Percentiles rank a stretch among this genome's conserved stretches.
Evolutionary conservation across 352 stramenopile species (phyloP).

Genomic region (Phytopythium boreale): DNA sequence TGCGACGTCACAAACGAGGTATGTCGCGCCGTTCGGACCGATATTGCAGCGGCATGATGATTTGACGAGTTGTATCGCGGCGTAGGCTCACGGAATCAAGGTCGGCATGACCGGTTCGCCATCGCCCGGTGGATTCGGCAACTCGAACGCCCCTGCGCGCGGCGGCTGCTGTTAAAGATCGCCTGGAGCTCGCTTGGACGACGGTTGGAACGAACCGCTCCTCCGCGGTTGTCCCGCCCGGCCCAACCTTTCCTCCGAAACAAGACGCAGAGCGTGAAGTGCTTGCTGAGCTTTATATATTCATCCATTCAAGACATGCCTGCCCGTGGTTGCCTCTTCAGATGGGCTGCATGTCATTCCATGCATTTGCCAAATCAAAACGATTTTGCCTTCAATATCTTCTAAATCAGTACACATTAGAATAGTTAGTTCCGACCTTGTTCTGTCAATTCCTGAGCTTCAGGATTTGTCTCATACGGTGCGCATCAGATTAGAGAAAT

Average conservation of each 20-base stretch:
- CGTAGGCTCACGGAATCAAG: constrained; percentile 87
- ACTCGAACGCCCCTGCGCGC: constrained; percentile 62
- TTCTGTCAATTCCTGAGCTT: too few relatives aligned
- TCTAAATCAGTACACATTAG: too few relatives aligned
- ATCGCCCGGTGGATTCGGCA: constrained; percentile 74
- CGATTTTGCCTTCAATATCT: too few relatives aligned
- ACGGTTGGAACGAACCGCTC: neutral
- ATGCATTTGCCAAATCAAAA: too few relatives aligned
- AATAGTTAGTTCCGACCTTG: too few relatives aligned
- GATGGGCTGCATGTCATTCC: too few relatives aligned
- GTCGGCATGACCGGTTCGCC: constrained; percentile 84
- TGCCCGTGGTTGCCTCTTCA: neutral
- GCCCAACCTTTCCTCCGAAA: neutral
- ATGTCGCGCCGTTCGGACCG: neutral
- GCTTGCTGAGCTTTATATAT: constrained; percentile 2
- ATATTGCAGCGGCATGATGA: neutral
- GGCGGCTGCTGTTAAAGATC: constrained; percentile 78
- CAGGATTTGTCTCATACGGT: neutral
- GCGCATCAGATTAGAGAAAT: neutral
- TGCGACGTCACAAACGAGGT: constrained; percentile 95
- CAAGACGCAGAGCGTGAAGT: neutral
- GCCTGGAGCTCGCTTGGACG: neutral
- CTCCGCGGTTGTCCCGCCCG: neutral
- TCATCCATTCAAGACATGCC: neutral
- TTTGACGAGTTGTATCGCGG: neutral